Conservation (phyloP, 2,329 filamentous ascomycete species). For the Penicillium digitatum region DNA sequence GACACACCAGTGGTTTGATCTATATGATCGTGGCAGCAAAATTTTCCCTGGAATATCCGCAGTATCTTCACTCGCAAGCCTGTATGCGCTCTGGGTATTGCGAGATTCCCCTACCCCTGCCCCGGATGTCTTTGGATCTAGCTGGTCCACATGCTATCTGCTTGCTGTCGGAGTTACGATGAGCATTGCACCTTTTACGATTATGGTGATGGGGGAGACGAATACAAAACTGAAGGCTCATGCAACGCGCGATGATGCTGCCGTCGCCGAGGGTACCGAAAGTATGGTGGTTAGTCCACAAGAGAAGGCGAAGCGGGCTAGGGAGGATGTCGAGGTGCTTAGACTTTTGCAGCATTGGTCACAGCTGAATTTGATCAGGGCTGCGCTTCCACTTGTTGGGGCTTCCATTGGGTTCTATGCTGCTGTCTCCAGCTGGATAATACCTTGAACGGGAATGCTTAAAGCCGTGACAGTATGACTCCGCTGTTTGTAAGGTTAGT, state of each 20-base stretch:
- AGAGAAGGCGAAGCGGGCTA: constrained; percentile 18
- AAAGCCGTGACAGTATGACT: neutral
- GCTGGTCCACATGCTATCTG: constrained; percentile 19
- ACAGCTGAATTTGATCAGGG: constrained; percentile 23
- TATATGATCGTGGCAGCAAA: constrained; percentile 50
- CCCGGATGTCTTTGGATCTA: constrained; percentile 7
- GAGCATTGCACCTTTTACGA: constrained; percentile 28
- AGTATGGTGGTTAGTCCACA: constrained; percentile 16
- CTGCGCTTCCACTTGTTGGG: constrained; percentile 22
- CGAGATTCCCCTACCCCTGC: constrained; percentile 7
- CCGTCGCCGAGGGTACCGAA: constrained; percentile 20
- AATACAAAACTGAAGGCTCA: constrained; percentile 27
- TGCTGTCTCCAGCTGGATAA: constrained; percentile 3
- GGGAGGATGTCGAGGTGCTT: constrained; percentile 20
- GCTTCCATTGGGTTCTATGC: constrained; percentile 27
- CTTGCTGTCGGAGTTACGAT: constrained; percentile 23
- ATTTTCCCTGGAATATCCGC: constrained; percentile 51
- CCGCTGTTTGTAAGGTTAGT: neutral
- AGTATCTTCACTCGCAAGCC: constrained; percentile 52
- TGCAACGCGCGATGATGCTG: constrained; percentile 24
- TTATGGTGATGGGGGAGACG: constrained; percentile 23
- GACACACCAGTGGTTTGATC: constrained; percentile 29
- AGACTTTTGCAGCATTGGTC: constrained; percentile 21
- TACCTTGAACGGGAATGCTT: neutral
- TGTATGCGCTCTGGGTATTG: constrained; percentile 33